phyloP scores from a whole-genome alignment of 78 protist genomes.

The Creolimax fragrantissima region DNA sequence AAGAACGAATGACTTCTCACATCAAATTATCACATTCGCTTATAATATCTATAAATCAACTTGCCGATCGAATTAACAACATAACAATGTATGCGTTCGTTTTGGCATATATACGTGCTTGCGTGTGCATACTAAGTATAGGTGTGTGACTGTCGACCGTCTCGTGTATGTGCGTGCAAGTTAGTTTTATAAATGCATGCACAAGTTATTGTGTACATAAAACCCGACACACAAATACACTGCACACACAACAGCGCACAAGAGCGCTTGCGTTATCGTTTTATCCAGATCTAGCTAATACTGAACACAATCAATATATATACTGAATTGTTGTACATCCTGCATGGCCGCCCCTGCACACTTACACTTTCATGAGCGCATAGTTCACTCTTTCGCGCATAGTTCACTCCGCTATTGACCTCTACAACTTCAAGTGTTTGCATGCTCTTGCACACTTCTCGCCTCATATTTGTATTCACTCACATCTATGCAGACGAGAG shows the following conservation, averaged over 20 bases:
- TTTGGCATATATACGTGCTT: too few relatives aligned
- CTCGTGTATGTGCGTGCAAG: not conserved
- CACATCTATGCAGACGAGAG: too few relatives aligned
- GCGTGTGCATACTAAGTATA: too few relatives aligned
- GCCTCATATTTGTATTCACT: too few relatives aligned
- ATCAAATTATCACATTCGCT: too few relatives aligned
- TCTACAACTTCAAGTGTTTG: not conserved
- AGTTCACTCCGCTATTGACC: not conserved
- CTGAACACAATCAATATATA: not conserved
- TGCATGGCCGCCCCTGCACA: too few relatives aligned
- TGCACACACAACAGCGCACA: not conserved
- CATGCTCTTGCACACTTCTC: too few relatives aligned
- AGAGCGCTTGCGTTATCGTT: not conserved
- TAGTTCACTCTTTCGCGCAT: not conserved
- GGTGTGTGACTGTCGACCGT: not conserved
- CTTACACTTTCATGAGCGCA: not conserved
- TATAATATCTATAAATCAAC: too few relatives aligned
- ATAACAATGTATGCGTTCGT: too few relatives aligned
- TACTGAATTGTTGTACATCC: too few relatives aligned
- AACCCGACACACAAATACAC: not conserved
- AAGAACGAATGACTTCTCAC: too few relatives aligned
- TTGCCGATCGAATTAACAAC: too few relatives aligned
- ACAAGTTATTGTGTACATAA: not conserved
- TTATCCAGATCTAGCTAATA: not conserved
- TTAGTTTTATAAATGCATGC: not conserved